phyloP scores from a whole-genome alignment of 345 rosid species.

The Populus alba region DNA sequence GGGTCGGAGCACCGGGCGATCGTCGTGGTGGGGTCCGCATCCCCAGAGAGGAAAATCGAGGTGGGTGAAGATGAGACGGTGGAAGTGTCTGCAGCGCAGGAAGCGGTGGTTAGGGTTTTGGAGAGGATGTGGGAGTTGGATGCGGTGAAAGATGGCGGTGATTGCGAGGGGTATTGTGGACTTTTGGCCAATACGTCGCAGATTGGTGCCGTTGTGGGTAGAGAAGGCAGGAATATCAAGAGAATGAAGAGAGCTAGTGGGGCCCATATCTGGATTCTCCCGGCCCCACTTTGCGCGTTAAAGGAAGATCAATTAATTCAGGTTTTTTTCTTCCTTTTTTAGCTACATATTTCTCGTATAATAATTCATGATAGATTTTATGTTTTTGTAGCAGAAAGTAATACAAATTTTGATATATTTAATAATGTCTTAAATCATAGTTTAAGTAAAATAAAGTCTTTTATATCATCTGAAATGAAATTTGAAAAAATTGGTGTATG shows the following conservation, averaged over 20 bases:
- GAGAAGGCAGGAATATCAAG: slow-evolving; percentile 39
- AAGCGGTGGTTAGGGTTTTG: slow-evolving; percentile 60
- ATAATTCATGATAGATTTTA: too few species aligned
- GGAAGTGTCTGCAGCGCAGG: slow-evolving; percentile 47
- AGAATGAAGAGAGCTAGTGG: slow-evolving; percentile 51
- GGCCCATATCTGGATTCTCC: slow-evolving; percentile 51
- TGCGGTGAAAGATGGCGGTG: slow-evolving; percentile 23
- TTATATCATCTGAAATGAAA: background rate
- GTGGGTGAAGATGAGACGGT: background rate
- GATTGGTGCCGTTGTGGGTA: slow-evolving; percentile 55
- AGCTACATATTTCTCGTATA: background rate
- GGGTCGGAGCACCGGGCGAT: slow-evolving; percentile 19
- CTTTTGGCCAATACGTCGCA: slow-evolving; percentile 46
- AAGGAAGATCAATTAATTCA: slow-evolving; percentile 53
- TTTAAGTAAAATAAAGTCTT: too few species aligned
- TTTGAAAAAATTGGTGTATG: background rate
- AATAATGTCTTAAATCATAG: too few species aligned
- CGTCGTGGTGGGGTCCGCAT: slow-evolving; percentile 3
- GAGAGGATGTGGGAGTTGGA: slow-evolving; percentile 58
- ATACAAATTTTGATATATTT: background rate
- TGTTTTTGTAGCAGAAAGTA: background rate
- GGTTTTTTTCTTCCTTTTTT: slow-evolving; percentile 24
- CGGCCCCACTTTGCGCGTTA: slow-evolving; percentile 51
- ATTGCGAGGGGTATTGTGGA: slow-evolving; percentile 42
- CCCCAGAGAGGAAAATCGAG: slow-evolving; percentile 12